Evolutionary conservation across 352 stramenopile species (phyloP).

Genomic region (Phytophthora crassamura): DNA sequence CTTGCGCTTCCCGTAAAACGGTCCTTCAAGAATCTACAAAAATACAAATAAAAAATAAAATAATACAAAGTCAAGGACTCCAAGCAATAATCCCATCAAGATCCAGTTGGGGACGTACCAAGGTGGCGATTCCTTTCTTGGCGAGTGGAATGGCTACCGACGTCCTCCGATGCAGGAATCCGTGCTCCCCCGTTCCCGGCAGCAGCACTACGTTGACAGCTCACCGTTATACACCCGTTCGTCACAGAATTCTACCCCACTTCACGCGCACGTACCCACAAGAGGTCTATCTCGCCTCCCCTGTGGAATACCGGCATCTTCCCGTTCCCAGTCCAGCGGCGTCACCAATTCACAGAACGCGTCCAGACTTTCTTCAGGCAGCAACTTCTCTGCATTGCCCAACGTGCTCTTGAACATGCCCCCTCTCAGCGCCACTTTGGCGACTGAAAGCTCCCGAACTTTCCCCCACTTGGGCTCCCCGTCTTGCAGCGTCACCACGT

Average conservation of each 20-base stretch:
- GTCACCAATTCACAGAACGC: slow-evolving; percentile 78
- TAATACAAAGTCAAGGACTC: background rate
- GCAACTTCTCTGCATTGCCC: slow-evolving; percentile 56
- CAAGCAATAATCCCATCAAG: background rate
- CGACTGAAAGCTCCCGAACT: slow-evolving; percentile 30
- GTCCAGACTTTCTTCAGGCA: slow-evolving; percentile 63
- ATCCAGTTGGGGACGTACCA: slow-evolving; percentile 40
- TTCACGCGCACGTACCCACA: slow-evolving; percentile 38
- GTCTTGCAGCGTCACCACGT: slow-evolving; percentile 46
- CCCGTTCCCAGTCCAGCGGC: slow-evolving; percentile 55
- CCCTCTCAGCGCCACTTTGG: slow-evolving; percentile 54
- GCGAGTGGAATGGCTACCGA: slow-evolving; percentile 73
- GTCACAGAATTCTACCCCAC: background rate
- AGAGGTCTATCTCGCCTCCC: slow-evolving; percentile 39
- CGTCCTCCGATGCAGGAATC: slow-evolving; percentile 73
- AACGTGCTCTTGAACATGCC: slow-evolving; percentile 70
- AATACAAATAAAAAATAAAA: background rate
- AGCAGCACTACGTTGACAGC: slow-evolving; percentile 55
- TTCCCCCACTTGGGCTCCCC: slow-evolving; percentile 44
- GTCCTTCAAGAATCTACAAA: slow-evolving; percentile 75
- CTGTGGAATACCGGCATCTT: slow-evolving; percentile 19
- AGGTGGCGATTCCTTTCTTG: slow-evolving; percentile 60
- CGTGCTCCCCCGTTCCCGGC: slow-evolving; percentile 78
- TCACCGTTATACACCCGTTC: slow-evolving; percentile 11
- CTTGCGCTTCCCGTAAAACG: slow-evolving; percentile 80